phyloP scores from a whole-genome alignment of 2,329 filamentous ascomycete species.

The Monosporascus sp. region DNA sequence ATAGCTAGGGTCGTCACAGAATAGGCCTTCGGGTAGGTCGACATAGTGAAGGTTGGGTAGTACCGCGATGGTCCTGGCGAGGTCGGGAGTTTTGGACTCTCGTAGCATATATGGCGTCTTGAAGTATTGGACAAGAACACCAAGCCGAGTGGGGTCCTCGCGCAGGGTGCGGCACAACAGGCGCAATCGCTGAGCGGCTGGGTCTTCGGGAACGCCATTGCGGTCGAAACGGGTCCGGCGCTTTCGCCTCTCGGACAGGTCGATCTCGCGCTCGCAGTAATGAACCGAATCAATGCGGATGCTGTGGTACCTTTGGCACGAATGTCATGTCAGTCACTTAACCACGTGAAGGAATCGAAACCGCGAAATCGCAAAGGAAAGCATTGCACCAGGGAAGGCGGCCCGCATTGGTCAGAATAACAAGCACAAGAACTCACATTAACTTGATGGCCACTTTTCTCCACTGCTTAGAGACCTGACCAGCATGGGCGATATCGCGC shows the following conservation, averaged over 20 bases:
- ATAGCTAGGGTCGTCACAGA: conserved; percentile 71
- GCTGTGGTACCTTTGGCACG: conserved; percentile 65
- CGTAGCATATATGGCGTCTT: conserved; percentile 95
- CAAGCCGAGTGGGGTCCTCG: conserved; percentile 65
- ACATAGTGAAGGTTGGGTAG: conserved; percentile 82
- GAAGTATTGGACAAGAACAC: conserved; percentile 66
- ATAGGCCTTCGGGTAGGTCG: conserved; percentile 85
- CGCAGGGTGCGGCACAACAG: conserved; percentile 78
- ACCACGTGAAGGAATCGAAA: not conserved
- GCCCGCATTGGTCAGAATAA: conserved; percentile 1
- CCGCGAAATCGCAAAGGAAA: not conserved
- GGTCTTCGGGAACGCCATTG: conserved; percentile 76
- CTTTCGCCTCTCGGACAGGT: conserved; percentile 74
- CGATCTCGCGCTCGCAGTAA: conserved; percentile 83
- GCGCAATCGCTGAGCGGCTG: conserved; percentile 67
- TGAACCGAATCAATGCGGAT: conserved; percentile 92
- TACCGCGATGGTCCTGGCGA: conserved; percentile 80
- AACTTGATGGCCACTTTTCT: conserved; percentile 42
- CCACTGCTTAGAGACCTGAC: conserved; percentile 71
- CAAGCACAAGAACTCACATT: conserved; percentile 49
- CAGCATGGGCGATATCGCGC: conserved; percentile 78
- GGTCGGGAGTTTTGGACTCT: conserved; percentile 76
- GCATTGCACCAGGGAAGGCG: conserved; percentile 4
- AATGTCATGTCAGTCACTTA: not conserved
- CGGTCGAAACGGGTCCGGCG: conserved; percentile 66